Conservation (phyloP, 1,284 basidiomycete genomes). For the Cystobasidiaceae sp. region DNA sequence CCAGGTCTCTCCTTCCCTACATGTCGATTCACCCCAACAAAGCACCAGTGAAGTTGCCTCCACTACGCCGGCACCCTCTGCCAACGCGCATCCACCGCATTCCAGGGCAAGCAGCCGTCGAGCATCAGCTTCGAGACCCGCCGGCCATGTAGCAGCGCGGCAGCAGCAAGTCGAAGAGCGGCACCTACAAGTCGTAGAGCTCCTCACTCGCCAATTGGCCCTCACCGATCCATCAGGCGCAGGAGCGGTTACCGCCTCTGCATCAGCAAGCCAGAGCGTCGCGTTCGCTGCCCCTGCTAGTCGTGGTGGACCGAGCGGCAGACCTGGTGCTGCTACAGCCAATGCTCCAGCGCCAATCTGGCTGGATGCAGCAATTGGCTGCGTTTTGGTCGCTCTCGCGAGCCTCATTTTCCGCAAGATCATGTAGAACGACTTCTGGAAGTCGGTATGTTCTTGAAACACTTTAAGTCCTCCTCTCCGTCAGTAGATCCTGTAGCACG, state of each 20-base stretch:
- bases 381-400: conserved; percentile 8
- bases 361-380: conserved; percentile 22
- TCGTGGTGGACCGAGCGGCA: neutral
- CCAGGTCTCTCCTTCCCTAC: too few species aligned
- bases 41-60: too few species aligned
- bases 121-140: too few species aligned
- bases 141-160: too few species aligned
- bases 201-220: conserved; percentile 1
- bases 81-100: too few species aligned
- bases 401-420: conserved; percentile 20
- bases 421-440: neutral
- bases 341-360: conserved; percentile 14
- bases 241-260: neutral
- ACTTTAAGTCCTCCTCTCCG: too few species aligned
- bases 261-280: neutral
- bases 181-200: neutral
- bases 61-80: too few species aligned
- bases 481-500: too few species aligned
- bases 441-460: too few species aligned
- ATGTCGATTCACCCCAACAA: too few species aligned
- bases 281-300: conserved; percentile 4
- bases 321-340: neutral
- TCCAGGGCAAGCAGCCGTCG: too few species aligned
- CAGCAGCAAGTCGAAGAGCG: conserved; percentile 4
- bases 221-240: neutral